Conservation (phyloP, 441 rosid genomes). For the Erysimum cheiri region DNA sequence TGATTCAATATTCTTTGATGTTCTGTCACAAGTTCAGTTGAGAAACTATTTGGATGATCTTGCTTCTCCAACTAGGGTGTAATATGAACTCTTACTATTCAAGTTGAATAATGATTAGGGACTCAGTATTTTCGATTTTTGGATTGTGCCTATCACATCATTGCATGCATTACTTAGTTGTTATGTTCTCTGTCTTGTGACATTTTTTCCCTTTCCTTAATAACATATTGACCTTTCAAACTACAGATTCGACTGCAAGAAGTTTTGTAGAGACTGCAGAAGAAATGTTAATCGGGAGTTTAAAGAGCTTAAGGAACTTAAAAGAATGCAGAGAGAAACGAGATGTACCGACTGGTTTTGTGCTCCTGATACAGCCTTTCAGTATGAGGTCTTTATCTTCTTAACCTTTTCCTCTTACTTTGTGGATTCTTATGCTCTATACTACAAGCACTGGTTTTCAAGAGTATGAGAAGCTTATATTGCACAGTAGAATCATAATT, state of each 20-base stretch:
- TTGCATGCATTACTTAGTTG: slow-evolving; percentile 10
- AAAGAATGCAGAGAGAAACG: slow-evolving; percentile 85
- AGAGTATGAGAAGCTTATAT: slow-evolving; percentile 29
- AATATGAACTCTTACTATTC: background rate
- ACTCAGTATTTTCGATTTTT: background rate
- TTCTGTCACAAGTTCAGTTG: slow-evolving; percentile 5
- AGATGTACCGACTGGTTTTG: slow-evolving; percentile 92
- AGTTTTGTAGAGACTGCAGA: slow-evolving; percentile 98
- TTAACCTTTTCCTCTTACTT: slow-evolving; percentile 30
- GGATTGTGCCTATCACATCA: slow-evolving; percentile 19
- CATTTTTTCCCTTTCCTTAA: slow-evolving; percentile 19
- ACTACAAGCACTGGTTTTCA: slow-evolving; percentile 1
- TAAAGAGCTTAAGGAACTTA: slow-evolving; percentile 93
- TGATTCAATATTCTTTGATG: slow-evolving; percentile 22
- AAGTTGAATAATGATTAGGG: background rate
- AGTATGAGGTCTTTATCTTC: slow-evolving; percentile 70
- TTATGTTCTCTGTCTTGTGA: slow-evolving; percentile 12
- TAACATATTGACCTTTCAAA: slow-evolving; percentile 37
- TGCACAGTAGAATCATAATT: slow-evolving; percentile 33
- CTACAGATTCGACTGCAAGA: slow-evolving; percentile 91
- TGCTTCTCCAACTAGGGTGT: slow-evolving; percentile 13
- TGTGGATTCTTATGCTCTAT: background rate
- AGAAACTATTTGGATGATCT: slow-evolving; percentile 1
- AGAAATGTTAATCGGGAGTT: slow-evolving; percentile 91
- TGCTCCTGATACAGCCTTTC: slow-evolving; percentile 85